These are phyloP conservation scores for Pleomassaria siparia DNA, from an alignment of 2,329 filamentous ascomycete genomes.

Conservation along the genomic window DNA sequence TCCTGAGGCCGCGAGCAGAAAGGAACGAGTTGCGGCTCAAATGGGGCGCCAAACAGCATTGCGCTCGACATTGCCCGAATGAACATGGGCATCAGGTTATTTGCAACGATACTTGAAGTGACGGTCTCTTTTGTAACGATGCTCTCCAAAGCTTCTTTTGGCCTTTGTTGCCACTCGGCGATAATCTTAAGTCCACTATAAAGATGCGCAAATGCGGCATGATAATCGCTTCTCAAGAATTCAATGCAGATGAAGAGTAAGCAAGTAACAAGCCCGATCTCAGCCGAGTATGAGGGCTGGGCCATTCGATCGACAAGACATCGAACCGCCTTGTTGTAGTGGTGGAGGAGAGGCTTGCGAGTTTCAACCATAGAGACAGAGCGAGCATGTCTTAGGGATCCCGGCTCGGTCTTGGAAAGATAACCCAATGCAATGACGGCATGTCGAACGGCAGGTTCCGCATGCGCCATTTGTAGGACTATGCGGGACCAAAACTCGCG, in stretches of 20 bases:
- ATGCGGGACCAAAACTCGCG: constrained; percentile 46
- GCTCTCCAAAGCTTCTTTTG: too few species aligned
- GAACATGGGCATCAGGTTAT: too few species aligned
- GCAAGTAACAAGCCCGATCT: constrained; percentile 46
- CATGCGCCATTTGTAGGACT: constrained; percentile 45
- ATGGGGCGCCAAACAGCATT: too few species aligned
- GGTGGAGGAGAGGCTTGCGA: constrained; percentile 34
- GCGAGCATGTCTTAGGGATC: constrained; percentile 23
- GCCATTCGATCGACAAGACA: constrained; percentile 35
- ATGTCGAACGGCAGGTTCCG: constrained; percentile 47
- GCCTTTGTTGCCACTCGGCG: too few species aligned
- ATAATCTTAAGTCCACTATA: constrained; percentile 47
- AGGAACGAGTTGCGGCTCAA: too few species aligned
- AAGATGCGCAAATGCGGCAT: constrained; percentile 46
- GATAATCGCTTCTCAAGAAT: constrained; percentile 46
- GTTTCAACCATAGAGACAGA: not conserved
- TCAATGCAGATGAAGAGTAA: constrained; percentile 49
- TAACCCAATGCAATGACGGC: constrained; percentile 48
- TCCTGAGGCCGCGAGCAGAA: too few species aligned
- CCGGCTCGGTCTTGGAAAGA: constrained; percentile 27
- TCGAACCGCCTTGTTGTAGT: constrained; percentile 48
- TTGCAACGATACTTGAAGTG: too few species aligned
- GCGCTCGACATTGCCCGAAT: too few species aligned
- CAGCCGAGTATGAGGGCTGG: constrained; percentile 34
- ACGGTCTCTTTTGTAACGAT: too few species aligned